phyloP scores from a whole-genome alignment of 345 rosid genomes.

The Syzygium oleosum region DNA sequence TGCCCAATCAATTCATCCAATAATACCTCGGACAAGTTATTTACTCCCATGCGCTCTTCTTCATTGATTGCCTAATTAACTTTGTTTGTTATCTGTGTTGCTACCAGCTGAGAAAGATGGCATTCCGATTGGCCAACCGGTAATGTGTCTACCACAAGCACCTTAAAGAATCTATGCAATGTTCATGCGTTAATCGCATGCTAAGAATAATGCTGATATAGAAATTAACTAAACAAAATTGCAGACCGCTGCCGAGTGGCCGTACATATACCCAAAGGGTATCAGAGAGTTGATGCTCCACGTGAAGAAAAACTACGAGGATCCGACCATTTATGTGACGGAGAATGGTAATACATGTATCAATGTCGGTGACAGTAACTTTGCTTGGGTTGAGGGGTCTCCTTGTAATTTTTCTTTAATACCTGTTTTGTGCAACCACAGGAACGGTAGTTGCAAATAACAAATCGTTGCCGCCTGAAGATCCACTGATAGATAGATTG shows the following conservation, averaged over 20 bases:
- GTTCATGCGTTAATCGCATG: neutral
- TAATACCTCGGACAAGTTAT: too few relatives aligned
- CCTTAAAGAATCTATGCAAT: neutral
- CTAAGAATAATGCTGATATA: neutral
- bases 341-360: conserved; percentile 27
- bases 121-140: conserved; percentile 25
- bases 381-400: neutral
- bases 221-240: neutral
- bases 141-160: neutral
- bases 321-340: conserved; percentile 23
- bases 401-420: neutral
- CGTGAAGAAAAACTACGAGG: conserved; percentile 12
- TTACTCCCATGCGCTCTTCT: neutral
- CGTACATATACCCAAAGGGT: conserved; percentile 27
- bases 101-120: conserved; percentile 22
- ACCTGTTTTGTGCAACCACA: neutral
- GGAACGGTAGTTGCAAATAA: conserved; percentile 23
- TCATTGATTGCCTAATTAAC: neutral
- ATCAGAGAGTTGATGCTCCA: conserved; percentile 11
- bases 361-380: neutral
- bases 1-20: neutral
- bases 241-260: conserved; percentile 23
- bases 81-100: neutral
- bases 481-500: conserved; percentile 16
- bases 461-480: conserved; percentile 6